Percentiles rank a stretch among this genome's conserved stretches.
Evolutionary conservation across 345 rosid species (phyloP).

Genomic region (Populus pruinosa): DNA sequence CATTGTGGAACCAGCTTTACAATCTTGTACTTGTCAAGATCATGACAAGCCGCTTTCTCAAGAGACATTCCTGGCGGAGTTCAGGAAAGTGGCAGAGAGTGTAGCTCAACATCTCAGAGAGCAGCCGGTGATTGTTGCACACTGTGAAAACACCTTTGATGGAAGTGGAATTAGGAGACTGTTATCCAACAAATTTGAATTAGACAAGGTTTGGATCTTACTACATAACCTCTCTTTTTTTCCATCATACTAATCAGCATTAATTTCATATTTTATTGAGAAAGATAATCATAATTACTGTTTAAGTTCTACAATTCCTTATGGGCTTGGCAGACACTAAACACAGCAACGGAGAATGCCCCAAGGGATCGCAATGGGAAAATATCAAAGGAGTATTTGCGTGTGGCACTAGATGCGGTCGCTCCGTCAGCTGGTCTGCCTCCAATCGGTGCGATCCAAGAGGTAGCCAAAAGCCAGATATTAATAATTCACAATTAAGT

Average conservation of each 20-base stretch:
- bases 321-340: constrained; percentile 44
- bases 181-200: constrained; percentile 72
- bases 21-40: constrained; percentile 33
- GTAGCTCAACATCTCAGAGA: constrained; percentile 78
- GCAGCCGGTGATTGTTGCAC: constrained; percentile 93
- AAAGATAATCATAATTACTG: not conserved
- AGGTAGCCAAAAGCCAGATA: constrained; percentile 39
- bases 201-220: constrained; percentile 58
- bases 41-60: constrained; percentile 43
- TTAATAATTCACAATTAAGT: not conserved
- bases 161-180: constrained; percentile 78
- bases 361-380: constrained; percentile 71
- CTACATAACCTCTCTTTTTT: not conserved
- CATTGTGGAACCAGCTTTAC: constrained; percentile 67
- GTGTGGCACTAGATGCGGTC: constrained; percentile 57
- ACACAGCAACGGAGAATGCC: constrained; percentile 44
- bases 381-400: constrained; percentile 60
- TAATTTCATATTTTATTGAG: not conserved
- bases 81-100: constrained; percentile 58
- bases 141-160: constrained; percentile 78
- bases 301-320: not conserved
- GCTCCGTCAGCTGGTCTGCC: constrained; percentile 80
- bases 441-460: constrained; percentile 74
- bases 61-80: constrained; percentile 56
- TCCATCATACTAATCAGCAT: not conserved